Conservation (phyloP, 495 filamentous ascomycete species). For the Daldinia grandis region DNA sequence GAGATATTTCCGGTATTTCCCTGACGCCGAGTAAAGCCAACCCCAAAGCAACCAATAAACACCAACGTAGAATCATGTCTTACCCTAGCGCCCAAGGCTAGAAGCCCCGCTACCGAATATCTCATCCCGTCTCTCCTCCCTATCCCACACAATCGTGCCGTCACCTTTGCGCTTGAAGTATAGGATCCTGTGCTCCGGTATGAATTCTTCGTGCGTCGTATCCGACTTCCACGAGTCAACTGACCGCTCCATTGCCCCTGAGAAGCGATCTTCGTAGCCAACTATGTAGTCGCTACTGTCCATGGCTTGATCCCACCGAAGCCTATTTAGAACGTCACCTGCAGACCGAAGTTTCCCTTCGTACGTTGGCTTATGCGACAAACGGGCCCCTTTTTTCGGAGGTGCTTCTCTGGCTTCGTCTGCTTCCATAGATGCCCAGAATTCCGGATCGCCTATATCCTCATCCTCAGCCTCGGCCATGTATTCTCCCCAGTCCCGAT, state of each 20-base stretch:
- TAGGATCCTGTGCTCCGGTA: conserved; percentile 80
- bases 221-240: conserved; percentile 76
- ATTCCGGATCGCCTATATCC: conserved; percentile 35
- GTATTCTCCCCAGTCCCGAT: conserved; percentile 59
- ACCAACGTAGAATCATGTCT: not conserved
- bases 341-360: conserved; percentile 53
- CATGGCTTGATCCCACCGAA: conserved; percentile 74
- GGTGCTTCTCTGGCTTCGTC: conserved; percentile 7
- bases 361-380: conserved; percentile 22
- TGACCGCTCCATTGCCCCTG: conserved; percentile 68
- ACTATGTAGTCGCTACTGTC: conserved; percentile 71
- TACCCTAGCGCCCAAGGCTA: conserved; percentile 4
- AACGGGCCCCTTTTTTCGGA: conserved; percentile 34
- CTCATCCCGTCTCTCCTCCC: conserved; percentile 55
- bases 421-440: conserved; percentile 32
- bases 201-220: conserved; percentile 83
- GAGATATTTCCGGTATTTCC: not conserved
- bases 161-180: conserved; percentile 71
- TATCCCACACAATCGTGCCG: conserved; percentile 67
- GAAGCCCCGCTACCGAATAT: conserved; percentile 53
- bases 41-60: not conserved
- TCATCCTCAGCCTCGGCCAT: conserved; percentile 46
- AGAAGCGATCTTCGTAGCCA: conserved; percentile 79
- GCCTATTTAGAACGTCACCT: conserved; percentile 73
- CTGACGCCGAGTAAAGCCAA: not conserved